Evolutionary conservation across 1,284 basidiomycete genomes (phyloP).

Genomic region (Filobasidium uniguttulatum): DNA sequence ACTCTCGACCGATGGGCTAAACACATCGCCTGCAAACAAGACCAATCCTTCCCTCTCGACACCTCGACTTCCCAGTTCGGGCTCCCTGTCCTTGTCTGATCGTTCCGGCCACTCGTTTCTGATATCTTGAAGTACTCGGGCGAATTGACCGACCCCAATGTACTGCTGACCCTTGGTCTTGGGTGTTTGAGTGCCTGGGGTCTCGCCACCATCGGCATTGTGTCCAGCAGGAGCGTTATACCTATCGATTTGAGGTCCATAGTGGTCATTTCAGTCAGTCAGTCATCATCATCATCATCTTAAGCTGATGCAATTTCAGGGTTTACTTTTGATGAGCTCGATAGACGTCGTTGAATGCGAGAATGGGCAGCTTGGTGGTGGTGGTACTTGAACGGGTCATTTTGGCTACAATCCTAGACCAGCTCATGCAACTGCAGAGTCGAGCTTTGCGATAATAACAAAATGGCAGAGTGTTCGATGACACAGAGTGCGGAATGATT

Average conservation of each 20-base stretch:
- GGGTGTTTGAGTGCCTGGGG: slow-evolving; percentile 2
- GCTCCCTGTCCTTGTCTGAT: background rate
- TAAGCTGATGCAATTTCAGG: too few species aligned
- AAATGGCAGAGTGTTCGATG: too few species aligned
- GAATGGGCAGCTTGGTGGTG: slow-evolving; percentile 22
- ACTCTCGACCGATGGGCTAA: slow-evolving; percentile 72
- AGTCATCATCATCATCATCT: slow-evolving; percentile 16
- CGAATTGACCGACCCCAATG: slow-evolving; percentile 40
- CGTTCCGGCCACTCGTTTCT: slow-evolving; percentile 27
- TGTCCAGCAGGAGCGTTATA: slow-evolving; percentile 7
- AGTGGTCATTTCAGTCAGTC: slow-evolving; percentile 6
- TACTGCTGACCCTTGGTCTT: slow-evolving; percentile 13
- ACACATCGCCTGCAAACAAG: slow-evolving; percentile 77
- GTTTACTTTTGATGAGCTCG: slow-evolving; percentile 44
- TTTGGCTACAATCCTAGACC: too few species aligned
- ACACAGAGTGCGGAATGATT: too few species aligned
- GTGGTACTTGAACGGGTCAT: too few species aligned
- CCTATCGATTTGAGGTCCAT: slow-evolving; percentile 16
- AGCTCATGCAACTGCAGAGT: too few species aligned
- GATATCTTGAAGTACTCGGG: slow-evolving; percentile 26
- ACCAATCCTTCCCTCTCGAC: slow-evolving; percentile 54
- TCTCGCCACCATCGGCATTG: background rate
- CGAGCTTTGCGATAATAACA: too few species aligned
- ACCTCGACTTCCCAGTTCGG: slow-evolving; percentile 18
- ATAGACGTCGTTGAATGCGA: slow-evolving; percentile 41